Conservation (phyloP, 345 rosid genomes). For the Moricandia arvensis region DNA sequence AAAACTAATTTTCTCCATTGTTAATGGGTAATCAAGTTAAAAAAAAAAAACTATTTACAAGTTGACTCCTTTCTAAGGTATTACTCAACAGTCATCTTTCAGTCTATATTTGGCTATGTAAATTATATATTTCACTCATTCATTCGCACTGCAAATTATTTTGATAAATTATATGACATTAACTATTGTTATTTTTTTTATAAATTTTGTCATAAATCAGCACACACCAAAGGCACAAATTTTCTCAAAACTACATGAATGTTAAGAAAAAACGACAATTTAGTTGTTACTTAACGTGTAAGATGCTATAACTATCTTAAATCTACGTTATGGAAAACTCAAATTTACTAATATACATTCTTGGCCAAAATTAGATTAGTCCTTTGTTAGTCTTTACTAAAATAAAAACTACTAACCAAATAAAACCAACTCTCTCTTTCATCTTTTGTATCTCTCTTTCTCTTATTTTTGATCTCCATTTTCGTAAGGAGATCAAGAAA, state of each 20-base stretch:
- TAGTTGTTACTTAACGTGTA: neutral
- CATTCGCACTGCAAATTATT: too few relatives aligned
- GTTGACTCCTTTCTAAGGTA: too few relatives aligned
- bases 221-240: neutral
- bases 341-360: slow-evolving; percentile 8
- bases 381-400: slow-evolving; percentile 29
- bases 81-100: too few relatives aligned
- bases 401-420: slow-evolving; percentile 22
- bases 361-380: slow-evolving; percentile 17
- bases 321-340: neutral
- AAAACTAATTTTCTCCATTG: too few relatives aligned
- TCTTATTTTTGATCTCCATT: slow-evolving; percentile 18
- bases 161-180: too few relatives aligned
- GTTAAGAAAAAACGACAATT: neutral
- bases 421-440: slow-evolving; percentile 19
- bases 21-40: too few relatives aligned
- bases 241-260: neutral
- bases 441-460: slow-evolving; percentile 5
- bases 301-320: neutral
- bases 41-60: too few relatives aligned
- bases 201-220: neutral
- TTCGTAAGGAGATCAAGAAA: slow-evolving; percentile 6
- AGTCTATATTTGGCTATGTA: too few relatives aligned
- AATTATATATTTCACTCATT: too few relatives aligned
- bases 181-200: too few relatives aligned